Evolutionary conservation across 208 protist species (phyloP), one percentile per base, ranked within the genome.

Genomic region (Acanthamoeba sp.): DNA sequence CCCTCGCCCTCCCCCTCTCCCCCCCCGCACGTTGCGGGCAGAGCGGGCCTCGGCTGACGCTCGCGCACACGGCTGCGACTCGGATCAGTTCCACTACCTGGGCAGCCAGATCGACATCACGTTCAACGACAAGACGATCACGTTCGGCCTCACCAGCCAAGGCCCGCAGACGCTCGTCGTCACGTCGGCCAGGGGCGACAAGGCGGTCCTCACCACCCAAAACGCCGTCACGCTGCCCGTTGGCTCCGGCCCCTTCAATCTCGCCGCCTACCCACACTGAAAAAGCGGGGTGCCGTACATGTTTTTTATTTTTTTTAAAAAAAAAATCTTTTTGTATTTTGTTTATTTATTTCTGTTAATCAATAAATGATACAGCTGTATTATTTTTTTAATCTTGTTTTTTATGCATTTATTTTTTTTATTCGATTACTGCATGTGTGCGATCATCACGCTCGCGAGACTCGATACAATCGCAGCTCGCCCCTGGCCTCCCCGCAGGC

Each of bases 101-200:
- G 71, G 71, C 7, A 80, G 71, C 71, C 71, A 80, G 71, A 45
- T 80, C 34, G 71, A 80, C 71, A 80, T 80, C 18, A 24, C 36
- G 4, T 80, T 80, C 14, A 36, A 80, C 34, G n/a, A 24, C 71
- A 24, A 24, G 18, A 3, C 4, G 27, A 24, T 80, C 38, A 29
- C 38, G 3, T 80, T 80, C 71, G 20, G 16, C 36, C 71, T 80
- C 36, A 80, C 71, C 22, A 29, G 22, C 36, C 71, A 80, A 18
- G 71, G 71, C 12, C 34, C 32, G 71, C 71, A 48, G 16, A 4
- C 16, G 36, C 71, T 80, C 10, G 38, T 48, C 36, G 71, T 80
- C 7, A 27, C 22, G 3, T 80, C 32, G 32, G 34, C 1, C n/a
- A 24, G 6, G 16, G 38, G 38, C 71, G 22, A 48, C 71, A 80